Conservation (phyloP, 140 eudicot genomes). For the Cichorium intybus region DNA sequence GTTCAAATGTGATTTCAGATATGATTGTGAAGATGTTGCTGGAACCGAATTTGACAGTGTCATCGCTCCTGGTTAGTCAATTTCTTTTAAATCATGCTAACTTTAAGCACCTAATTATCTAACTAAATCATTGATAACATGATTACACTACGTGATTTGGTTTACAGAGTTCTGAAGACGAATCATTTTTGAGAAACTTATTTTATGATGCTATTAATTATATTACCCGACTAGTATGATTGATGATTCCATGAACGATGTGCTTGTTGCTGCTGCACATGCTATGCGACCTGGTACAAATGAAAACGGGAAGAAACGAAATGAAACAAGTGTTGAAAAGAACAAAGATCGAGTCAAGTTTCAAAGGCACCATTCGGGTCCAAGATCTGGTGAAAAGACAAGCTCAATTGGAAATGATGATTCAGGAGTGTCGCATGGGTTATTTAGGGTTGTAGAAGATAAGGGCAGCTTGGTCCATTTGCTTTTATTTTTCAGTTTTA, state of each 20-base stretch:
- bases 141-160: conserved; percentile 4
- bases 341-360: conserved; percentile 41
- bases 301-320: conserved; percentile 42
- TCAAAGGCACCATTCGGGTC: conserved; percentile 35
- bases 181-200: conserved; percentile 43
- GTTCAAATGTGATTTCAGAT: conserved; percentile 39
- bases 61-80: conserved; percentile 59
- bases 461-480: too few species aligned
- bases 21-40: conserved; percentile 55
- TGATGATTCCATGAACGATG: conserved; percentile 44
- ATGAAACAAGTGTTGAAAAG: conserved; percentile 27
- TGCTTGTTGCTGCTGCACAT: conserved; percentile 62
- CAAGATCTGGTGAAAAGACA: conserved; percentile 22
- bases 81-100: background rate
- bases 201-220: conserved; percentile 58
- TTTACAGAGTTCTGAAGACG: conserved; percentile 63
- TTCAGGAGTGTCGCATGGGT: too few species aligned
- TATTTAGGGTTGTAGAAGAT: too few species aligned
- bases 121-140: background rate
- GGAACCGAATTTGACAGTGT: conserved; percentile 47
- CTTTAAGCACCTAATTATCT: background rate
- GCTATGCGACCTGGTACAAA: conserved; percentile 44
- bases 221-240: conserved; percentile 55
- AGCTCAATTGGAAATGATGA: conserved; percentile 22
- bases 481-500: too few species aligned